Conservation (phyloP, 2,329 filamentous ascomycete genomes). For the Aureobasidium sp. region DNA sequence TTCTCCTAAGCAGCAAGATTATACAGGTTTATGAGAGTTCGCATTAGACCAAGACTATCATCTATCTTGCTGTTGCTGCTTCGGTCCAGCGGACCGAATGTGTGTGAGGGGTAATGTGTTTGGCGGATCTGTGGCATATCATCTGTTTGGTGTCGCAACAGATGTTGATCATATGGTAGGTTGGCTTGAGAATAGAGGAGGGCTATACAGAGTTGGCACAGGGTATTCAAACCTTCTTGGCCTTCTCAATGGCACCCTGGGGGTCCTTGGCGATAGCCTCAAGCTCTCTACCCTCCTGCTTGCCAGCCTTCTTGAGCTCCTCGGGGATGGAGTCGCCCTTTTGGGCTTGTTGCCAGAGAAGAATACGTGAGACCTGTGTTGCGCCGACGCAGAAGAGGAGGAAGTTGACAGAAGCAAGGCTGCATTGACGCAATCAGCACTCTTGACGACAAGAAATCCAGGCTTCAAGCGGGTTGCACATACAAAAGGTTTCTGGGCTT, state of each 20-base stretch:
- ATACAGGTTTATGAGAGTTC: constrained; percentile 2
- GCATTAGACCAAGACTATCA: constrained; percentile 11
- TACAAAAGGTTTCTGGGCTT: constrained; percentile 86
- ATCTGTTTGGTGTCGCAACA: neutral
- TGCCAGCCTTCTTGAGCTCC: constrained; percentile 37
- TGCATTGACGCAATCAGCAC: constrained; percentile 29
- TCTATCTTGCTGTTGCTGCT: constrained; percentile 11
- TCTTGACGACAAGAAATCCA: too few species aligned
- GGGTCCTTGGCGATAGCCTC: constrained; percentile 28
- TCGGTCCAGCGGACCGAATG: neutral
- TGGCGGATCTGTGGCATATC: neutral
- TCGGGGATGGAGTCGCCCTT: constrained; percentile 42
- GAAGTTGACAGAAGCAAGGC: constrained; percentile 94
- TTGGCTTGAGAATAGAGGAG: neutral
- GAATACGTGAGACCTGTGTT: constrained; percentile 73
- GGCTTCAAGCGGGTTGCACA: constrained; percentile 22
- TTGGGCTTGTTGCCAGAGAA: constrained; percentile 55
- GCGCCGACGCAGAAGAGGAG: constrained; percentile 86
- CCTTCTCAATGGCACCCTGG: constrained; percentile 32
- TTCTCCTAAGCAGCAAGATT: neutral
- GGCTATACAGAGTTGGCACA: neutral
- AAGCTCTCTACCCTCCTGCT: constrained; percentile 30
- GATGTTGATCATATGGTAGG: neutral
- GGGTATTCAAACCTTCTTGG: constrained; percentile 23
- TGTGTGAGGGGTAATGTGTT: neutral